Evolutionary conservation across 306 rosid genomes (phyloP).

Genomic region (Oemleria cerasiformis): DNA sequence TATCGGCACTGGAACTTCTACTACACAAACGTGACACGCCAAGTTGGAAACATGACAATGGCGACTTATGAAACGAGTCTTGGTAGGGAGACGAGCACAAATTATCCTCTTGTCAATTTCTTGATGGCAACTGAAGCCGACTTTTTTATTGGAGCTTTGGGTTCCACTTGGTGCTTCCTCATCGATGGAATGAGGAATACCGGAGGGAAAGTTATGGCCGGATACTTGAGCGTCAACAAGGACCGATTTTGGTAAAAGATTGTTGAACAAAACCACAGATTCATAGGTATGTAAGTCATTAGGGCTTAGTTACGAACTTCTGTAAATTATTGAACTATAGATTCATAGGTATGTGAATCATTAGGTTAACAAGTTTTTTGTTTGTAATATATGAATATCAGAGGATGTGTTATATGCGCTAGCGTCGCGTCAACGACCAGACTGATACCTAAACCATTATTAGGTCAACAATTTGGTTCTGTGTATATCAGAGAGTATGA

Average conservation of each 20-base stretch:
- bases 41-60: conserved; percentile 59
- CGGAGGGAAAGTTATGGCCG: conserved; percentile 93
- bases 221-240: conserved; percentile 88
- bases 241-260: conserved; percentile 75
- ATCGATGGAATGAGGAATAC: conserved; percentile 98
- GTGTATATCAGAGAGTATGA: neutral
- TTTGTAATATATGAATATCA: too few species aligned
- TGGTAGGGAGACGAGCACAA: conserved; percentile 80
- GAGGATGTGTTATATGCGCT: too few species aligned
- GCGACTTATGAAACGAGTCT: conserved; percentile 68
- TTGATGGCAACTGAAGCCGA: conserved; percentile 91
- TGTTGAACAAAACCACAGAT: neutral
- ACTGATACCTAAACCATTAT: conserved; percentile 7
- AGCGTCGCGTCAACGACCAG: too few species aligned
- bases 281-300: conserved; percentile 10
- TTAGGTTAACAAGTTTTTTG: too few species aligned
- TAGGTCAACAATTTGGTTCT: neutral
- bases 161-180: conserved; percentile 90
- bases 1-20: conserved; percentile 64
- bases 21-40: conserved; percentile 62
- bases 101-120: conserved; percentile 85
- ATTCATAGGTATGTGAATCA: too few species aligned
- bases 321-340: too few species aligned
- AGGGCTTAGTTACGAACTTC: neutral
- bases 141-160: conserved; percentile 82